Conservation (phyloP, 805 yeast species). For the Lachancea sp. region DNA sequence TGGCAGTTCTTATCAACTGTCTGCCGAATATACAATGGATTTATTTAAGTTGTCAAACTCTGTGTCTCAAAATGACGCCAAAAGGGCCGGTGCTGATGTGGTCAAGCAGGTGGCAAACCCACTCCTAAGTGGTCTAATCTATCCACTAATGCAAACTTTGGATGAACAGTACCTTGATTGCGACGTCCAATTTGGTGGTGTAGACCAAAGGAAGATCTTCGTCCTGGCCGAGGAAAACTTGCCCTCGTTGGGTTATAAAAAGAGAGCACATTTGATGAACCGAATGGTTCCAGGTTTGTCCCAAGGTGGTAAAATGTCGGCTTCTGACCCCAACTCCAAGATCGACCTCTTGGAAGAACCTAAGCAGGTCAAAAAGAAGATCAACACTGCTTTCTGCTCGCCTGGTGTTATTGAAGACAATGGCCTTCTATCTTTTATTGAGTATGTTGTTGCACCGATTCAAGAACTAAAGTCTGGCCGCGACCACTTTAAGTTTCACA, state of each 20-base stretch:
- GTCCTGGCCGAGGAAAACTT: slow-evolving; percentile 94
- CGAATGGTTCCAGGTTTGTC: slow-evolving; percentile 97
- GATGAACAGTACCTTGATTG: slow-evolving; percentile 86
- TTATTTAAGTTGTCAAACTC: slow-evolving; percentile 75
- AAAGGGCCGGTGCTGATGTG: slow-evolving; percentile 99
- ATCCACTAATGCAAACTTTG: slow-evolving; percentile 97
- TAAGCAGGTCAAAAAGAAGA: slow-evolving; percentile 80
- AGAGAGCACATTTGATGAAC: slow-evolving; percentile 98
- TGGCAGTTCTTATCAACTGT: slow-evolving; percentile 86
- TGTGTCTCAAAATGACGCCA: slow-evolving; percentile 92
- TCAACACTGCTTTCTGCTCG: slow-evolving; percentile 87
- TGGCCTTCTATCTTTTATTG: slow-evolving; percentile 81
- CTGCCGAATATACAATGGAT: slow-evolving; percentile 78
- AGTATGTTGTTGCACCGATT: slow-evolving; percentile 80
- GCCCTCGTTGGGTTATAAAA: slow-evolving; percentile 81
- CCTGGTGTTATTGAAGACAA: slow-evolving; percentile 91
- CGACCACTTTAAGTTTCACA: slow-evolving; percentile 56
- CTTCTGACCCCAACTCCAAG: slow-evolving; percentile 97
- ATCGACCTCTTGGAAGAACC: slow-evolving; percentile 90
- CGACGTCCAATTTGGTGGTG: slow-evolving; percentile 98
- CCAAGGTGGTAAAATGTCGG: slow-evolving; percentile 98
- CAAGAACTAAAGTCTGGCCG: slow-evolving; percentile 63
- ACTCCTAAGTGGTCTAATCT: slow-evolving; percentile 83
- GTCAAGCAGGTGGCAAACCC: slow-evolving; percentile 97
- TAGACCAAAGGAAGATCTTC: slow-evolving; percentile 96